phyloP scores from a whole-genome alignment of 352 stramenopile species.

The Thalassiosira hispida region DNA sequence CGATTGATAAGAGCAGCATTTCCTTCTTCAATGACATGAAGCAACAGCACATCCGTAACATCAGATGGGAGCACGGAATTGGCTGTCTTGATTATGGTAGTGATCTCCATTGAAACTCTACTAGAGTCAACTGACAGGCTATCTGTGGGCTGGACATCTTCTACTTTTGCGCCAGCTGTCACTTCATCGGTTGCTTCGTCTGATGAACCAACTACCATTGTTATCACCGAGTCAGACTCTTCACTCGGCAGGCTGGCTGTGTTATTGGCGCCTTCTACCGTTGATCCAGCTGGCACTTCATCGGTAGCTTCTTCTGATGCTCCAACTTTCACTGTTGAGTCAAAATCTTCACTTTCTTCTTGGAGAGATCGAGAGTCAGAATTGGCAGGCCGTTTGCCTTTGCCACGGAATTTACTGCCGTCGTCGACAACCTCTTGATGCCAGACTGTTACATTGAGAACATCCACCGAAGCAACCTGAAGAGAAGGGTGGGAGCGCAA shows the following conservation, averaged over 20 bases:
- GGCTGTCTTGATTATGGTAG: conserved; percentile 10
- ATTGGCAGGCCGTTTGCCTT: not conserved
- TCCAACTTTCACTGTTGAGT: not conserved
- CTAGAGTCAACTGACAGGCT: not conserved
- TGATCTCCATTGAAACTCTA: conserved; percentile 11
- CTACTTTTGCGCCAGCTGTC: too few species aligned
- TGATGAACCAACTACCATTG: too few species aligned
- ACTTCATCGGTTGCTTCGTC: too few species aligned
- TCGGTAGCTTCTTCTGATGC: not conserved
- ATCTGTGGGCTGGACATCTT: too few species aligned
- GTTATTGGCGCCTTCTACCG: not conserved
- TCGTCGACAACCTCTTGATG: conserved; percentile 6
- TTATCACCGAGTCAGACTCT: too few species aligned
- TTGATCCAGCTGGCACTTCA: not conserved
- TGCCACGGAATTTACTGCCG: not conserved
- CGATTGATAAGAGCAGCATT: not conserved
- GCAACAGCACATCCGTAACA: conserved; percentile 1
- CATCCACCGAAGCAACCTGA: not conserved
- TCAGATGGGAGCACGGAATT: conserved; percentile 5
- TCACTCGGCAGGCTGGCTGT: not conserved
- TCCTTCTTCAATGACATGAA: conserved; percentile 3
- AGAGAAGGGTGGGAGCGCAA: conserved; percentile 4
- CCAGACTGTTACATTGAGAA: conserved; percentile 6
- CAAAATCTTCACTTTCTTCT: not conserved
- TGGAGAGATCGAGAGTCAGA: not conserved